Conservation (phyloP, 306 rosid genomes). For the Medicago arabica region DNA sequence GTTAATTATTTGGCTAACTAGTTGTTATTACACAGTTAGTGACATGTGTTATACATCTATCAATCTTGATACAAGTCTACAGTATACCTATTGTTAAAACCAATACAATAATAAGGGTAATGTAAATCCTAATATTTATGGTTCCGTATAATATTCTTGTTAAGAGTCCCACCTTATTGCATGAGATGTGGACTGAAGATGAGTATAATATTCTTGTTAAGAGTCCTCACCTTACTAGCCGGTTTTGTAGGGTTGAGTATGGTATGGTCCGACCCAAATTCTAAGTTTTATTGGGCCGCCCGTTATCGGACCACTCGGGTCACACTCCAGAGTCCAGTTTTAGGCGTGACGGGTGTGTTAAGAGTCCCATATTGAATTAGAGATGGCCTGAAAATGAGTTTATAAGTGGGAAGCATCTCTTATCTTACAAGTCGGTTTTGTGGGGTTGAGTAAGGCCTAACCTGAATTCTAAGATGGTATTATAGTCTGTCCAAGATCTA, state of each 20-base stretch:
- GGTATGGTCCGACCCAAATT: not conserved
- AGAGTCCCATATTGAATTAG: not conserved
- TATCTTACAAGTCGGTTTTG: not conserved
- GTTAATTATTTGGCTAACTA: not conserved
- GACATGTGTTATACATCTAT: not conserved
- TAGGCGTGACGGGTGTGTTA: not conserved
- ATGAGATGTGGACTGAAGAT: not conserved
- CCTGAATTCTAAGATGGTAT: too few species aligned
- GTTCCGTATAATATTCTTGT: not conserved
- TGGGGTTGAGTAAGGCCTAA: not conserved
- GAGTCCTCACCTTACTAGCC: not conserved
- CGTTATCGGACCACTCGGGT: not conserved
- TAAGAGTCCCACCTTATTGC: not conserved
- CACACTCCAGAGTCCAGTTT: too few species aligned
- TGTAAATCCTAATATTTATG: not conserved
- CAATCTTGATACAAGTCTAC: conserved; percentile 22
- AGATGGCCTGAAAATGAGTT: not conserved
- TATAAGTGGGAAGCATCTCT: not conserved
- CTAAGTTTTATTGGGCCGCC: not conserved
- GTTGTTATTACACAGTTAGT: not conserved
- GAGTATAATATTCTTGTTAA: too few species aligned
- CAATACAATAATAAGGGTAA: not conserved
- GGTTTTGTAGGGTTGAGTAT: not conserved
- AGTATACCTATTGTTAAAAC: not conserved
- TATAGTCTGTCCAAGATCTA: too few species aligned